These are phyloP conservation scores for Cladosporium sp. DNA, from an alignment of 2,329 filamentous ascomycete species.

Conservation along the genomic window DNA sequence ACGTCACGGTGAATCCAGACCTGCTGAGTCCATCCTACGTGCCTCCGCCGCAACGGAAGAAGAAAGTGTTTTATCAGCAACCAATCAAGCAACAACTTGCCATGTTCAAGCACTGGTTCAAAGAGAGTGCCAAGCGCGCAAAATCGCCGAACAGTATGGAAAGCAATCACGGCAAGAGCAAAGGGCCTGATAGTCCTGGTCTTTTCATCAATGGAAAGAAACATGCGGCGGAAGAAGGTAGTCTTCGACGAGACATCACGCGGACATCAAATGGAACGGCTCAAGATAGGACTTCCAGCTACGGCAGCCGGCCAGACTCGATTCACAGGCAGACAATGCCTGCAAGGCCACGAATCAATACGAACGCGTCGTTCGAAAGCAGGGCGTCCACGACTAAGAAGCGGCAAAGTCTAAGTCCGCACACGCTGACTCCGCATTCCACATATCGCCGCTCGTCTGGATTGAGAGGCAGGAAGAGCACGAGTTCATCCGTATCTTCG, in stretches of 20 bases:
- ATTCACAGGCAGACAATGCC: constrained; percentile 36
- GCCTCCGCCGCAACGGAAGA: constrained; percentile 42
- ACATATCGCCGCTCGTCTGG: constrained; percentile 82
- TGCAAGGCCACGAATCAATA: constrained; percentile 41
- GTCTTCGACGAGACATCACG: constrained; percentile 29
- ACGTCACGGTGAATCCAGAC: constrained; percentile 68
- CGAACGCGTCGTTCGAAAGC: constrained; percentile 34
- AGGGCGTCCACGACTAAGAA: constrained; percentile 23
- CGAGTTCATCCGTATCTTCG: constrained; percentile 89
- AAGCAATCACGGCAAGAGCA: constrained; percentile 19
- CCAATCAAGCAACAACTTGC: constrained; percentile 64
- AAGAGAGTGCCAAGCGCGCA: constrained; percentile 59
- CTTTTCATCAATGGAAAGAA: constrained; percentile 14
- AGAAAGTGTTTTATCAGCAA: constrained; percentile 55
- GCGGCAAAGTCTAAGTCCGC: constrained; percentile 63
- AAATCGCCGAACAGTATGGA: constrained; percentile 46
- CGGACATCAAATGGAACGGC: constrained; percentile 33
- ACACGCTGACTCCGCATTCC: constrained; percentile 81
- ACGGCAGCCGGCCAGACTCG: constrained; percentile 36
- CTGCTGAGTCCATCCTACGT: constrained; percentile 50
- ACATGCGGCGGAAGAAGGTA: constrained; percentile 12
- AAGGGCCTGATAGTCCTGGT: constrained; percentile 14
- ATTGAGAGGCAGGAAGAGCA: constrained; percentile 87
- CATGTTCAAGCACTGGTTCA: constrained; percentile 68
- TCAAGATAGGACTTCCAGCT: constrained; percentile 29